Percentiles rank a stretch among this genome's conserved stretches.
Conservation (phyloP, 2,329 filamentous ascomycete genomes). For the Pyricularia grisea region DNA sequence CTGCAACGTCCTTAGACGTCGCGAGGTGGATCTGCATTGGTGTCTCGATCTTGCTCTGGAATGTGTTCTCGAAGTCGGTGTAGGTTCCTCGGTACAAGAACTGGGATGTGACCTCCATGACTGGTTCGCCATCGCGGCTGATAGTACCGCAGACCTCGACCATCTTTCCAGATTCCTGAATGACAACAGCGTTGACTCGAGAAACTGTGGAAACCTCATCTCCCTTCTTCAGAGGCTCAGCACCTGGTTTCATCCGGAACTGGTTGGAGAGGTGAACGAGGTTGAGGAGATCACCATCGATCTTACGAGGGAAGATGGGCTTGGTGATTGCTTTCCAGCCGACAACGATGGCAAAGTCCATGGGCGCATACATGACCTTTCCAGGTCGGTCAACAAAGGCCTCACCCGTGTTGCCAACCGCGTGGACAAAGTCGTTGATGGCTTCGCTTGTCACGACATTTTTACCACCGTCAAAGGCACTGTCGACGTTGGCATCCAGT, state of each 20-base stretch:
- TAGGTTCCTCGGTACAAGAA: slow-evolving; percentile 94
- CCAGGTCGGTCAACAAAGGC: slow-evolving; percentile 93
- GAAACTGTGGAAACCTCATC: slow-evolving; percentile 89
- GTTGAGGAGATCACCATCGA: slow-evolving; percentile 92
- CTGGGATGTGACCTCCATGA: slow-evolving; percentile 98
- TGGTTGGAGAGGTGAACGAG: slow-evolving; percentile 94
- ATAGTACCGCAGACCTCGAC: slow-evolving; percentile 99
- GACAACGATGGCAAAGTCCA: slow-evolving; percentile 98
- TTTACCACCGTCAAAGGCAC: slow-evolving; percentile 82
- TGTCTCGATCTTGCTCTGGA: slow-evolving; percentile 94
- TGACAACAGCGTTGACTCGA: slow-evolving; percentile 94
- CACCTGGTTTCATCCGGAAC: slow-evolving; percentile 96
- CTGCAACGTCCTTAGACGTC: slow-evolving; percentile 83
- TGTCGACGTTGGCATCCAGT: slow-evolving; percentile 75
- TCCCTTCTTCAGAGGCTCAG: slow-evolving; percentile 89
- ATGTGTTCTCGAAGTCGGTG: slow-evolving; percentile 93
- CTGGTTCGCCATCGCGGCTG: slow-evolving; percentile 67
- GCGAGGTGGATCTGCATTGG: slow-evolving; percentile 87
- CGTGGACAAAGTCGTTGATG: slow-evolving; percentile 98
- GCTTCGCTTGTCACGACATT: slow-evolving; percentile 81
- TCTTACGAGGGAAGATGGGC: slow-evolving; percentile 93
- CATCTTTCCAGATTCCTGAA: slow-evolving; percentile 98
- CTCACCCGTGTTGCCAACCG: slow-evolving; percentile 94
- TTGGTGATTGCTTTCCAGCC: slow-evolving; percentile 99
- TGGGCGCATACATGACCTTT: slow-evolving; percentile 89